Evolutionary conservation across 805 yeast species (phyloP).

Genomic region (Yueomyces sp.): DNA sequence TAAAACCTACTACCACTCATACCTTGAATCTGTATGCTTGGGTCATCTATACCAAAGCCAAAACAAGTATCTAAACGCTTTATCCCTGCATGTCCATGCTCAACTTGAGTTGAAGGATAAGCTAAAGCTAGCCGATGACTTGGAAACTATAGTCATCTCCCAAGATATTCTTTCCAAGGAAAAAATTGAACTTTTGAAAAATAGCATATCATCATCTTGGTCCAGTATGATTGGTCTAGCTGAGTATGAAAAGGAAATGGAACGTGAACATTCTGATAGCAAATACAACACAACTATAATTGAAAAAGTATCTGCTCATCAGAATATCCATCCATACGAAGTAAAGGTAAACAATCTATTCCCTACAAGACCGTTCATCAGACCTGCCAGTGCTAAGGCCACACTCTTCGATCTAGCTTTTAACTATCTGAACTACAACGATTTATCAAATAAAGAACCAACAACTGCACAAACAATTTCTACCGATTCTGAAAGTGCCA

Average conservation of each 20-base stretch:
- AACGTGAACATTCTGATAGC: constrained; percentile 1
- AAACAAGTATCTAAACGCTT: constrained; percentile 17
- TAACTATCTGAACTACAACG: constrained; percentile 52
- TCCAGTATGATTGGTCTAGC: constrained; percentile 25
- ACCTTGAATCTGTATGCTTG: constrained; percentile 15
- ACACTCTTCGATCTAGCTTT: constrained; percentile 84
- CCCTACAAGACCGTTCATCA: constrained; percentile 28
- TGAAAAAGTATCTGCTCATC: constrained; percentile 22
- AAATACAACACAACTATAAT: constrained; percentile 22
- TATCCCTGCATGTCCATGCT: constrained; percentile 19
- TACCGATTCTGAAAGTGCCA: constrained; percentile 5
- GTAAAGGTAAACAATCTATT: constrained; percentile 15
- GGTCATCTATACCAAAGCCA: constrained; percentile 17
- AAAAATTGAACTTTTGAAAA: constrained; percentile 38
- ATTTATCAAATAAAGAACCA: constrained; percentile 4
- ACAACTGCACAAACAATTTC: neutral
- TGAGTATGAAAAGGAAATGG: constrained; percentile 18
- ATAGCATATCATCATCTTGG: constrained; percentile 27
- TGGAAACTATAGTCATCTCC: constrained; percentile 9
- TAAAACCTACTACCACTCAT: constrained; percentile 10
- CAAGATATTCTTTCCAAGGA: constrained; percentile 11
- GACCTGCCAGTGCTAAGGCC: constrained; percentile 69
- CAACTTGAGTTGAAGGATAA: constrained; percentile 9
- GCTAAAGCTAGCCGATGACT: constrained; percentile 2
- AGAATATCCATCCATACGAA: constrained; percentile 9